A percentile compares a stretch with the other conserved stretches of the same genome.
These are phyloP conservation scores for Cystobasidium tubakii DNA, from an alignment of 768 basidiomycete genomes.

Conservation along the genomic window DNA sequence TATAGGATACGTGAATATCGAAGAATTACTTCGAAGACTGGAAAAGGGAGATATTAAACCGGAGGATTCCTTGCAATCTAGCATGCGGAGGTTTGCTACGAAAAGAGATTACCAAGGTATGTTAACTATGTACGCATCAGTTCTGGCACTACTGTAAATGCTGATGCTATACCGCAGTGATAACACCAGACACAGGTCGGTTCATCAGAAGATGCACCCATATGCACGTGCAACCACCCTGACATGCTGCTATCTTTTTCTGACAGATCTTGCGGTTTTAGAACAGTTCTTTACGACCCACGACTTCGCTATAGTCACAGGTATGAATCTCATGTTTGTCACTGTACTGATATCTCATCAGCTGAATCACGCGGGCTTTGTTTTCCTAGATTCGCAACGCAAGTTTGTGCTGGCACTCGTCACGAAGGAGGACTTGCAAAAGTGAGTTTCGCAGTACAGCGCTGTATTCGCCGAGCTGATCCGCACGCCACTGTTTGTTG, in stretches of 20 bases:
- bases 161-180: background rate
- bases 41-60: slow-evolving; percentile 14
- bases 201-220: background rate
- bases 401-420: slow-evolving; percentile 35
- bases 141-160: background rate
- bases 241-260: background rate
- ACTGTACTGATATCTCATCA: background rate
- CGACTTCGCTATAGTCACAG: slow-evolving; percentile 31
- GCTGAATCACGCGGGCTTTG: background rate
- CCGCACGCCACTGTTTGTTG: background rate
- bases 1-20: slow-evolving; percentile 17
- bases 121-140: background rate
- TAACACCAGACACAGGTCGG: slow-evolving; percentile 35
- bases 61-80: background rate
- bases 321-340: background rate
- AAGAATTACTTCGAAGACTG: slow-evolving; percentile 12
- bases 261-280: slow-evolving; percentile 24
- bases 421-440: slow-evolving; percentile 27
- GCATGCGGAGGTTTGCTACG: slow-evolving; percentile 21
- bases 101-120: slow-evolving; percentile 33
- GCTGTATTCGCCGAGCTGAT: background rate
- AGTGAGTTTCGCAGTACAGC: background rate
- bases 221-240: background rate
- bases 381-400: slow-evolving; percentile 19
- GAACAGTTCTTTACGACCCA: slow-evolving; percentile 22